Evolutionary conservation across 805 yeast genomes (phyloP).

Genomic region (Komagataella phaffii): DNA sequence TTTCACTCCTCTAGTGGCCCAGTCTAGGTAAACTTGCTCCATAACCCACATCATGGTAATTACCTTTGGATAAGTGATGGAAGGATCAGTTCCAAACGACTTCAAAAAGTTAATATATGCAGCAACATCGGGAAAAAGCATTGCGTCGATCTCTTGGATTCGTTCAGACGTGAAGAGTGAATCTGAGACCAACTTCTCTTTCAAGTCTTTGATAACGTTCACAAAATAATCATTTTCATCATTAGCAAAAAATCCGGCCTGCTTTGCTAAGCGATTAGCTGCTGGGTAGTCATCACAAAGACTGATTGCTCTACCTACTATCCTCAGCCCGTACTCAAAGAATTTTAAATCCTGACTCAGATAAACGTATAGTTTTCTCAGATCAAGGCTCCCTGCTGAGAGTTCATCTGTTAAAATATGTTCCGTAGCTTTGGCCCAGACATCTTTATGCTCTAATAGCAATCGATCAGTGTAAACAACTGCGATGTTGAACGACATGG

Average conservation of each 20-base stretch:
- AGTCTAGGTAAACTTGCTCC: conserved; percentile 36
- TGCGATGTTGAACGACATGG: not conserved
- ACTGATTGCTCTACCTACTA: conserved; percentile 30
- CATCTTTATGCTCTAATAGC: conserved; percentile 9
- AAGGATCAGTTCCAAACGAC: conserved; percentile 14
- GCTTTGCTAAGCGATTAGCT: conserved; percentile 27
- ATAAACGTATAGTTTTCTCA: conserved; percentile 28
- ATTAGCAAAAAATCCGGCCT: conserved; percentile 34
- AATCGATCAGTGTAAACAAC: conserved; percentile 9
- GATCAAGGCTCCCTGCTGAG: conserved; percentile 30
- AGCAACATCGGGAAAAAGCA: conserved; percentile 21
- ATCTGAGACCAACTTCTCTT: conserved; percentile 6
- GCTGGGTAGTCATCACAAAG: conserved; percentile 25
- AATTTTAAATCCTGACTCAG: conserved; percentile 34
- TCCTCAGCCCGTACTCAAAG: conserved; percentile 26
- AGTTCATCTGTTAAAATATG: conserved; percentile 30
- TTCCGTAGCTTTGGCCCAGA: conserved; percentile 18
- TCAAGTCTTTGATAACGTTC: conserved; percentile 17
- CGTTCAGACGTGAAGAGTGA: conserved; percentile 6
- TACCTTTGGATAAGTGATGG: conserved; percentile 22
- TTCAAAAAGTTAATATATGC: conserved; percentile 22
- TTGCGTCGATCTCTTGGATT: conserved; percentile 4
- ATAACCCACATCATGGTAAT: conserved; percentile 30
- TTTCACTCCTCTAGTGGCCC: conserved; percentile 28
- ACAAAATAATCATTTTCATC: conserved; percentile 36